Percentiles rank a stretch among this genome's conserved stretches.
These are phyloP conservation scores for Kluyveromyces sp. DNA, from an alignment of 1,139 yeast genomes.

Conservation along the genomic window DNA sequence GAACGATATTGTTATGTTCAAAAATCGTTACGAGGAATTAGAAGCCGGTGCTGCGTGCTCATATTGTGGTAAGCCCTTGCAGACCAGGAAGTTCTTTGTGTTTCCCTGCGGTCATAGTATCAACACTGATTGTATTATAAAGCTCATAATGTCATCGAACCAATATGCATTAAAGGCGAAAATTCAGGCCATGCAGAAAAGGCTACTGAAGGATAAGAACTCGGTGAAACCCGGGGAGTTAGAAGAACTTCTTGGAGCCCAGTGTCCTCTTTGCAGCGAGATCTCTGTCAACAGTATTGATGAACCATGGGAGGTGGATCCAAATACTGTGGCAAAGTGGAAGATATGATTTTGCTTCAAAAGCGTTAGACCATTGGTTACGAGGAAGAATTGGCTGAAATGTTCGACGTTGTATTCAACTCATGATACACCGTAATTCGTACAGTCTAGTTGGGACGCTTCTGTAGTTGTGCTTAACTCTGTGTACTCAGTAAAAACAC, in stretches of 20 bases:
- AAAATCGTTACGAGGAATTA: constrained; percentile 47
- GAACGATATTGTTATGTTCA: constrained; percentile 47
- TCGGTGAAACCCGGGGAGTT: constrained; percentile 33
- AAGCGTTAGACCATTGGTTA: too few relatives aligned
- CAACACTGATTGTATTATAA: constrained; percentile 80
- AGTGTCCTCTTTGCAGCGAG: constrained; percentile 79
- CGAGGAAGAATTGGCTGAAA: too few relatives aligned
- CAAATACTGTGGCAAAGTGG: constrained; percentile 24
- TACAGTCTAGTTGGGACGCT: too few relatives aligned
- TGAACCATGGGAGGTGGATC: constrained; percentile 36
- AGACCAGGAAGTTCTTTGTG: constrained; percentile 66
- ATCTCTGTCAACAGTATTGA: constrained; percentile 66
- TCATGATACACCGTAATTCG: too few relatives aligned
- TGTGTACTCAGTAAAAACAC: not conserved
- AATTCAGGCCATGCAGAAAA: constrained; percentile 48
- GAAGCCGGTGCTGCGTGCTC: constrained; percentile 84
- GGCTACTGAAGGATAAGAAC: constrained; percentile 29
- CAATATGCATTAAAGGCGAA: constrained; percentile 63
- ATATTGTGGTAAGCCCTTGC: constrained; percentile 58
- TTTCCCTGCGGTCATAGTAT: constrained; percentile 90
- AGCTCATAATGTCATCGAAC: constrained; percentile 50
- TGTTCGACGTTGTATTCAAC: too few relatives aligned
- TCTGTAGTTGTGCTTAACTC: not conserved
- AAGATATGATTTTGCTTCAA: constrained; percentile 14
- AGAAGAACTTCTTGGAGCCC: constrained; percentile 54